A percentile compares a stretch with the other conserved stretches of the same genome.
Conservation (phyloP, 371 early-diverging fungal genomes). For the Mortierella sp. region DNA sequence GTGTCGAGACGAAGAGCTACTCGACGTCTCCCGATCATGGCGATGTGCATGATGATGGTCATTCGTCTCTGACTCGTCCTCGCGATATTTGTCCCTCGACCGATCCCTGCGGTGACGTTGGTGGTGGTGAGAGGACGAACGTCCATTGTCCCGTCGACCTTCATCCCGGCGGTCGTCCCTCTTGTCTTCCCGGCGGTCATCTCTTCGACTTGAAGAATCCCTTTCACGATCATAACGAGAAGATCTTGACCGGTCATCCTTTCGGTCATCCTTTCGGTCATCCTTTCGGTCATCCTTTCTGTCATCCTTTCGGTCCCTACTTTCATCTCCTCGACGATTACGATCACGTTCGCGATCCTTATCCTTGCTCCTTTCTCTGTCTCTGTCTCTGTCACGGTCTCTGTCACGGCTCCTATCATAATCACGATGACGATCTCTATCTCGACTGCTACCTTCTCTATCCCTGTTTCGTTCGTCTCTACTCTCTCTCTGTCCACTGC, state of each 20-base stretch:
- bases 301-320: constrained; percentile 23
- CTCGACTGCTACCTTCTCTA: constrained; percentile 19
- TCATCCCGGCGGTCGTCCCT: constrained; percentile 27
- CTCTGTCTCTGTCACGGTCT: constrained; percentile 25
- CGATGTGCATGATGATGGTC: constrained; percentile 1
- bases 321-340: constrained; percentile 25
- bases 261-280: too few relatives aligned
- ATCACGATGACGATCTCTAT: constrained; percentile 17
- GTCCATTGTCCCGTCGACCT: constrained; percentile 4
- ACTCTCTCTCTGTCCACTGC: constrained; percentile 28
- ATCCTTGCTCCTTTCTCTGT: constrained; percentile 11
- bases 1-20: constrained; percentile 16
- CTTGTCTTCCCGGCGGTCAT: constrained; percentile 1
- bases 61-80: constrained; percentile 19
- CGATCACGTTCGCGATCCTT: constrained; percentile 9
- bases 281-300: too few relatives aligned
- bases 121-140: constrained; percentile 14
- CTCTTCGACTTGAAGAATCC: constrained; percentile 20
- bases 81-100: constrained; percentile 19
- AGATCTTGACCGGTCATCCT: constrained; percentile 31
- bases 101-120: constrained; percentile 24
- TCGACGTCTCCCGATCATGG: constrained; percentile 16
- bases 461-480: constrained; percentile 21
- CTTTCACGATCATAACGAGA: constrained; percentile 44
- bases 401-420: constrained; percentile 19